Evolutionary conservation across 352 stramenopile genomes (phyloP).

Genomic region (Globisporangium viniferum): DNA sequence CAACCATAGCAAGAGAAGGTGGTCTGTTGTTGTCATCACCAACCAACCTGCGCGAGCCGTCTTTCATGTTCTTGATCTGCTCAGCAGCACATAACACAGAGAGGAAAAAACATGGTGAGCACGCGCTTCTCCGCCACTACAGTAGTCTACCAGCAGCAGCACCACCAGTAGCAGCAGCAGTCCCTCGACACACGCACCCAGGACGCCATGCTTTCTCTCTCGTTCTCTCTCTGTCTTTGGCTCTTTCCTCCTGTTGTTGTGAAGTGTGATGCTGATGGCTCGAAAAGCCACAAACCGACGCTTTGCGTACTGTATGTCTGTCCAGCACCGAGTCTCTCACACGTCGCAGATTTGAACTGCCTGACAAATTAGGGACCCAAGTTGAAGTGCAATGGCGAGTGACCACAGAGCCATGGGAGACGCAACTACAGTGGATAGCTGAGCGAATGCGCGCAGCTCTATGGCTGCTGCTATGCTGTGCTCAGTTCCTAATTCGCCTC

Average conservation of each 20-base stretch:
- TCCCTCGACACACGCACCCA: constrained; percentile 23
- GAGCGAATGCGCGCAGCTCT: not conserved
- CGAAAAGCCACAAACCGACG: constrained; percentile 1
- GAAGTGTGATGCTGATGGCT: not conserved
- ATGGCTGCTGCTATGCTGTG: not conserved
- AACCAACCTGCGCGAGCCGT: constrained; percentile 57
- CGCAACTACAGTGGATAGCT: no score
- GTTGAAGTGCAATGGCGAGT: not conserved
- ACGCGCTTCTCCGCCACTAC: constrained; percentile 6
- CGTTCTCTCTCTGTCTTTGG: not conserved
- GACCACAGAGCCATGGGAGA: not conserved
- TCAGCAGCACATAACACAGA: not conserved
- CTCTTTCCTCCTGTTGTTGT: not conserved
- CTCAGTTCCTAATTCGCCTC: not conserved
- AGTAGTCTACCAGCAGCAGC: not conserved
- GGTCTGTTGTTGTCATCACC: not conserved
- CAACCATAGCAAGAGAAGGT: not conserved
- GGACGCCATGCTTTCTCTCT: constrained; percentile 29
- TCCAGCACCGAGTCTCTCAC: not conserved
- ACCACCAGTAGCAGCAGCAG: not conserved
- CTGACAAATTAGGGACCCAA: not conserved
- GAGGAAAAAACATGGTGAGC: not conserved
- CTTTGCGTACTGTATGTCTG: not conserved
- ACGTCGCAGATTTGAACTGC: constrained; percentile 1
- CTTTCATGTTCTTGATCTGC: constrained; percentile 76